Evolutionary conservation across 805 yeast species (phyloP).

Genomic region (Candida palmyrensis): DNA sequence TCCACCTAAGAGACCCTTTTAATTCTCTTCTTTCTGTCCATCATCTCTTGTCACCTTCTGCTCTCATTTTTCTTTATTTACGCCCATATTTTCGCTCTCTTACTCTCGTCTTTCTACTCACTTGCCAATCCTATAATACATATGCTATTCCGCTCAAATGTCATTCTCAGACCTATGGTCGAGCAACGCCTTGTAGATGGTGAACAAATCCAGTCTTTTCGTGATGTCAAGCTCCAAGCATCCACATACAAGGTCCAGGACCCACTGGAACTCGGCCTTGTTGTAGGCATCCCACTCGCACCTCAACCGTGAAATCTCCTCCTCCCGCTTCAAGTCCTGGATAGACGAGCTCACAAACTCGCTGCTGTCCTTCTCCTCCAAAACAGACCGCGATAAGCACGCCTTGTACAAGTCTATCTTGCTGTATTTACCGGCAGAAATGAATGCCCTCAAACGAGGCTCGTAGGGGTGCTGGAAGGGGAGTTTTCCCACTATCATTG

Average conservation of each 20-base stretch:
- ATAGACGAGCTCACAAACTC: conserved; percentile 11
- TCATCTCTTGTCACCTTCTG: too few relatives aligned
- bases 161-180: too few relatives aligned
- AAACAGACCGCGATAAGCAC: conserved; percentile 27
- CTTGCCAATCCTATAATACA: neutral
- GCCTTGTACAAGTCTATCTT: conserved; percentile 38
- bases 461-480: conserved; percentile 86
- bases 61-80: neutral
- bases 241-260: conserved; percentile 39
- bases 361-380: conserved; percentile 7
- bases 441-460: conserved; percentile 71
- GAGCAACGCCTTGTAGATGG: conserved; percentile 15
- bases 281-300: conserved; percentile 15
- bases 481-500: conserved; percentile 66
- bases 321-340: conserved; percentile 13
- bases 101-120: neutral
- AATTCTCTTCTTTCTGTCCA: too few relatives aligned
- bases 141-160: too few relatives aligned
- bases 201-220: conserved; percentile 47
- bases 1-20: too few relatives aligned
- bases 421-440: conserved; percentile 62
- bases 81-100: neutral
- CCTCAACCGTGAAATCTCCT: conserved; percentile 12
- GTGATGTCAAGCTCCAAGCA: conserved; percentile 50
- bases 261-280: conserved; percentile 19